A percentile compares a stretch with the other conserved stretches of the same genome.
Conservation (phyloP, 2,329 filamentous ascomycete genomes). For the Dryadomyces quercivorus region DNA sequence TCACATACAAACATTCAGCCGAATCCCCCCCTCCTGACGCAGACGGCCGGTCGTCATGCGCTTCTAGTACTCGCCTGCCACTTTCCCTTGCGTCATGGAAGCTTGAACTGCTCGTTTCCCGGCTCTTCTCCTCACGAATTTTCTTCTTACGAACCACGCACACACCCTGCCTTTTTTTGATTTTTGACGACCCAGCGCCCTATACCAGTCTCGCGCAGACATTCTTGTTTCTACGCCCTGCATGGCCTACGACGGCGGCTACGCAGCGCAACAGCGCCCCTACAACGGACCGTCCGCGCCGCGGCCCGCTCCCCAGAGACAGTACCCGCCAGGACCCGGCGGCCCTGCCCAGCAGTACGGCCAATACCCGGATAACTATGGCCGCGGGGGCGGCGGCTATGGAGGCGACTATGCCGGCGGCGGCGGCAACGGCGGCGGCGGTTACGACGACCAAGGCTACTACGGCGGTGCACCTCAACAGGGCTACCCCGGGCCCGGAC, state of each 20-base stretch:
- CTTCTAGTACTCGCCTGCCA: constrained; percentile 1
- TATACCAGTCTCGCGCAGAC: no score
- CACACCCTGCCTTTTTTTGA: not conserved
- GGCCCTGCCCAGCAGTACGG: constrained; percentile 27
- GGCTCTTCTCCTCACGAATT: not conserved
- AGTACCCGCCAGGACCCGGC: constrained; percentile 19
- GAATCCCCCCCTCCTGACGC: constrained; percentile 3
- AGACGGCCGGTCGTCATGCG: constrained; percentile 11
- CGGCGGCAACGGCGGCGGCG: constrained; percentile 23
- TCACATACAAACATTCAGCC: no score
- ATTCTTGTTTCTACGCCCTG: no score
- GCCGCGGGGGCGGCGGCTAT: constrained; percentile 30
- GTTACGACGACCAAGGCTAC: constrained; percentile 32
- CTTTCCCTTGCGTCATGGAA: not conserved
- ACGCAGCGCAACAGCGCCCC: constrained; percentile 31
- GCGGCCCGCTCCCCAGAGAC: constrained; percentile 26
- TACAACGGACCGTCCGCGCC: constrained; percentile 34
- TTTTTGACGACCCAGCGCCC: not conserved
- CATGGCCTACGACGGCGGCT: constrained; percentile 42
- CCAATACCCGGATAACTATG: constrained; percentile 23
- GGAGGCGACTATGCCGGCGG: constrained; percentile 21
- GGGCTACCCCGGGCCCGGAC: constrained; percentile 28
- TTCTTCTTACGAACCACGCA: not conserved
- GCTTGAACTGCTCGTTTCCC: not conserved
- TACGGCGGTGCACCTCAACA: constrained; percentile 28